Conservation (phyloP, 257 asterid species). For the Solanum clarkiae region DNA sequence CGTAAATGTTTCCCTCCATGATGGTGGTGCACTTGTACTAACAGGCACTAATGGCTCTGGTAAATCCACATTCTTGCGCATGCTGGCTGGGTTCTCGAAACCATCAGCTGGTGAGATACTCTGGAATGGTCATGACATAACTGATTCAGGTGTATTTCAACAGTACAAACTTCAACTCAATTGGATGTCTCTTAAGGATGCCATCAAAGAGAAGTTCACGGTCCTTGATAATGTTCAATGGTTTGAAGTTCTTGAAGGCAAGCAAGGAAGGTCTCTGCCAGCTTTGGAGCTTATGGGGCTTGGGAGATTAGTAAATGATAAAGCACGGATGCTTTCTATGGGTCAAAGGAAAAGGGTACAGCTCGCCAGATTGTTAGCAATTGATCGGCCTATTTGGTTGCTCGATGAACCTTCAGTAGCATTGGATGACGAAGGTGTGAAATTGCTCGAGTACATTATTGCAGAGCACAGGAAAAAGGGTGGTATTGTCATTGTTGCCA, state of each 20-base stretch:
- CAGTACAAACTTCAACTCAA: constrained; percentile 80
- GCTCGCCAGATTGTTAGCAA: constrained; percentile 69
- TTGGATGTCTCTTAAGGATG: constrained; percentile 79
- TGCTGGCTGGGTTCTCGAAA: constrained; percentile 70
- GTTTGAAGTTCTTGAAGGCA: constrained; percentile 86
- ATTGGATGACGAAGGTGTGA: constrained; percentile 66
- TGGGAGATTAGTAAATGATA: constrained; percentile 59
- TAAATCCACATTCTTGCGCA: constrained; percentile 65
- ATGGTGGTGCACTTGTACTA: constrained; percentile 63
- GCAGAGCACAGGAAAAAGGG: constrained; percentile 68
- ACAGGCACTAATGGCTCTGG: constrained; percentile 84
- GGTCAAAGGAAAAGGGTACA: constrained; percentile 78
- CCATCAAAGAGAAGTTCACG: constrained; percentile 47
- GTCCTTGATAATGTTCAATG: constrained; percentile 75
- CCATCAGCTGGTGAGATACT: constrained; percentile 85
- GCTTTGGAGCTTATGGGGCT: constrained; percentile 83
- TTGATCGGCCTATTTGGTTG: constrained; percentile 83
- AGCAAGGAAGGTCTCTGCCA: constrained; percentile 54
- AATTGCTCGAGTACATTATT: constrained; percentile 49
- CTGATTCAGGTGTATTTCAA: constrained; percentile 55
- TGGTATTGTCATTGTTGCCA: constrained; percentile 57
- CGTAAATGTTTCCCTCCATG: constrained; percentile 60
- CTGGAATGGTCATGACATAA: constrained; percentile 80
- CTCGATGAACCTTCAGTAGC: constrained; percentile 93
- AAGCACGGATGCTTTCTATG: constrained; percentile 74